Percentiles rank a stretch among this genome's conserved stretches.
phyloP scores from a whole-genome alignment of 176 grass and related monocot species.

The Carex myosuroides region DNA sequence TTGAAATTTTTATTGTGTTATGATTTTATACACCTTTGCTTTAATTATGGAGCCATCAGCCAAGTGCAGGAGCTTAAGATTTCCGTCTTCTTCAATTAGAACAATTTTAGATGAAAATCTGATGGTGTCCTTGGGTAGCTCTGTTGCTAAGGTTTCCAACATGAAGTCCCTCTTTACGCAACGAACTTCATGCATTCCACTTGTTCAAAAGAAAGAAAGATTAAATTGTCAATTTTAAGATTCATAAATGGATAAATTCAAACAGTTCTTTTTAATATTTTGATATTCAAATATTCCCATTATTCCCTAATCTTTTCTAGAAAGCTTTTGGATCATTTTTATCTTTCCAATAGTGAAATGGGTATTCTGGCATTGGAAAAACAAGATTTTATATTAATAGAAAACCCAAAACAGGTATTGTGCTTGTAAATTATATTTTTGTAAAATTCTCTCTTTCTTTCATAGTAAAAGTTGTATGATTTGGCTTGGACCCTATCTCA shows the following conservation, averaged over 20 bases:
- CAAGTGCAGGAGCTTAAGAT: constrained; percentile 50
- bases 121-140: constrained; percentile 47
- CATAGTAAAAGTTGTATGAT: not conserved
- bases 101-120: constrained; percentile 70
- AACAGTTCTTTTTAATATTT: not conserved
- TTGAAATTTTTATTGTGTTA: not conserved
- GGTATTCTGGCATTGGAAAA: not conserved
- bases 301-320: not conserved
- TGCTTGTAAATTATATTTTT: not conserved
- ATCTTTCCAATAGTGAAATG: not conserved
- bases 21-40: constrained; percentile 46
- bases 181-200: constrained; percentile 39
- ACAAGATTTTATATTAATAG: not conserved
- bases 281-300: not conserved
- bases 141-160: constrained; percentile 35
- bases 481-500: not conserved
- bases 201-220: constrained; percentile 12
- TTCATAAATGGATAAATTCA: not conserved
- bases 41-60: constrained; percentile 40
- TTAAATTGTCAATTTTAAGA: not conserved
- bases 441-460: not conserved
- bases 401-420: not conserved
- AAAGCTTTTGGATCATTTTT: not conserved
- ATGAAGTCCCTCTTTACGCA: constrained; percentile 50
- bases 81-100: constrained; percentile 37